Evolutionary conservation across 148 eudicot species (phyloP).

Genomic region (Chenopodium formosanum): DNA sequence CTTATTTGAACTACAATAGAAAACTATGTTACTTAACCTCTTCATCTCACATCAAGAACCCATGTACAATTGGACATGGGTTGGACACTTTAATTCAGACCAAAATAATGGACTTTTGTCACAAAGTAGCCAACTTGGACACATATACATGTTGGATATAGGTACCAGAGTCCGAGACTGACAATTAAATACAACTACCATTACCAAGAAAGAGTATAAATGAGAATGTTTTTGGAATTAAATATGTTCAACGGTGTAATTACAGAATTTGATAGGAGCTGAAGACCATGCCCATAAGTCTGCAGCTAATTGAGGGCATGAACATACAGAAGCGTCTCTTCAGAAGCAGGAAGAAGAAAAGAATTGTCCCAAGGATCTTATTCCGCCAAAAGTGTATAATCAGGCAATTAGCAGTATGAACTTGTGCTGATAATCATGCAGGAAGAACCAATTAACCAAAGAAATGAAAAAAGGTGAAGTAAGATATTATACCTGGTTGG

Average conservation of each 20-base stretch:
- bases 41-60: too few relatives aligned
- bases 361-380: not conserved
- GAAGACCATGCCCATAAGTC: not conserved
- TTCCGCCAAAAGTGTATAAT: not conserved
- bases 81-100: too few relatives aligned
- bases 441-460: not conserved
- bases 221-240: not conserved
- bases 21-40: too few relatives aligned
- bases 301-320: not conserved
- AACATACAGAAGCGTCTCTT: not conserved
- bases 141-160: too few relatives aligned
- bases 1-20: not conserved
- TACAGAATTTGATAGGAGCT: not conserved
- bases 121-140: too few relatives aligned
- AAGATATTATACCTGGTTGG: constrained; percentile 67
- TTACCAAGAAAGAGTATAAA: not conserved
- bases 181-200: not conserved
- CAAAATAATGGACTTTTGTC: too few relatives aligned
- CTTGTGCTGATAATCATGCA: not conserved
- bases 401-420: not conserved
- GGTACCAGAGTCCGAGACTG: too few relatives aligned
- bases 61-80: too few relatives aligned
- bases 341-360: too few relatives aligned
- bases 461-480: not conserved
- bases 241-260: not conserved